These are phyloP conservation scores for Talaromyces sp. DNA, from an alignment of 2,329 filamentous ascomycete genomes.

Conservation along the genomic window DNA sequence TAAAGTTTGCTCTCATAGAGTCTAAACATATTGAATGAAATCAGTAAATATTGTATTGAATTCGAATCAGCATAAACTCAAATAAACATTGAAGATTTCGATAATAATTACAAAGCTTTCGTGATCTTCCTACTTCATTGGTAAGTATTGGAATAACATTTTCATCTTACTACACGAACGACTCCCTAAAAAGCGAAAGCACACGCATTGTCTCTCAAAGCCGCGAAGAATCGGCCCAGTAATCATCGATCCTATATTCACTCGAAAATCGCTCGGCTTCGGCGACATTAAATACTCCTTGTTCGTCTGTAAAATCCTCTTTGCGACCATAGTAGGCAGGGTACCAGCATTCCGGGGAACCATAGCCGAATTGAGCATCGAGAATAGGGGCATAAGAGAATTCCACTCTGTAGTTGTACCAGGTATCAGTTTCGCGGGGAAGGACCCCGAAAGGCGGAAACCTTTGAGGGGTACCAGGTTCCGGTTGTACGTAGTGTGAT, in stretches of 20 bases:
- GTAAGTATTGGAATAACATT: too few species aligned
- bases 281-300: background rate
- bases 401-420: constrained; percentile 9
- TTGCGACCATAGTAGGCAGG: constrained; percentile 11
- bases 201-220: background rate
- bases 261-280: background rate
- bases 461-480: background rate
- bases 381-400: background rate
- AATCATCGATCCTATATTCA: background rate
- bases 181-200: background rate
- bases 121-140: background rate
- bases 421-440: constrained; percentile 1
- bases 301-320: constrained; percentile 12
- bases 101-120: background rate
- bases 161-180: background rate
- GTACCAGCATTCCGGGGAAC: background rate
- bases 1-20: background rate
- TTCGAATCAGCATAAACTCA: background rate
- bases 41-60: background rate
- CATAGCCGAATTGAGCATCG: background rate
- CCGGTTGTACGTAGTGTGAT: background rate
- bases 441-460: constrained; percentile 2
- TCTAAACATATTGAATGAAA: background rate
- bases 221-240: background rate
- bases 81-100: background rate